A percentile compares a stretch with the other conserved stretches of the same genome.
Conservation (phyloP, 2,329 filamentous ascomycete species). For the Fusarium subtropicale region DNA sequence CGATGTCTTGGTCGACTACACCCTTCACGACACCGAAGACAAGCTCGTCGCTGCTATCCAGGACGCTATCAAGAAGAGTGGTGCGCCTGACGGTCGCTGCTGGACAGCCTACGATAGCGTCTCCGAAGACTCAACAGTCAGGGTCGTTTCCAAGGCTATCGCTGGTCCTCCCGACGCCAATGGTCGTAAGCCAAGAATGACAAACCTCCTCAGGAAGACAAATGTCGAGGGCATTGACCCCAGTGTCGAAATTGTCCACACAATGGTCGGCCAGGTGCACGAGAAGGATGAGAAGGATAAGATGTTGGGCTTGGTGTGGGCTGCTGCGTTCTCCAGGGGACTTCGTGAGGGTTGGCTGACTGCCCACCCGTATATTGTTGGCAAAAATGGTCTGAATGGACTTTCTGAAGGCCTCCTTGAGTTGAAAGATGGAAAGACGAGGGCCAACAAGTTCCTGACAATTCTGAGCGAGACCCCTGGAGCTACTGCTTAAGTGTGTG, state of each 20-base stretch:
- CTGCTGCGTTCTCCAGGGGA: conserved; percentile 4
- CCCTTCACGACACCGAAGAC: neutral
- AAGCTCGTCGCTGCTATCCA: conserved; percentile 3
- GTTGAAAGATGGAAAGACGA: neutral
- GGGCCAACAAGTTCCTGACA: conserved; percentile 15
- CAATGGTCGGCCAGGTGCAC: conserved; percentile 4
- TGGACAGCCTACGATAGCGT: conserved; percentile 15
- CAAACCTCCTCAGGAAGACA: conserved; percentile 5
- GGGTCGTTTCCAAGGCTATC: neutral
- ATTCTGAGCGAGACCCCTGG: conserved; percentile 7
- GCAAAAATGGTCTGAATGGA: neutral
- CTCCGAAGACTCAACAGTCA: neutral
- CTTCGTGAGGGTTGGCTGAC: conserved; percentile 34
- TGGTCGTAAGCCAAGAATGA: conserved; percentile 2
- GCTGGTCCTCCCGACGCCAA: conserved; percentile 3
- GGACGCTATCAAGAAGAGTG: neutral
- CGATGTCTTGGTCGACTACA: conserved; percentile 26
- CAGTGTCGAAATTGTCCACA: neutral
- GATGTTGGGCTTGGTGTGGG: neutral
- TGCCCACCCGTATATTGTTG: conserved; percentile 15
- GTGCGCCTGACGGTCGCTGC: conserved; percentile 3
- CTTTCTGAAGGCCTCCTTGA: neutral
- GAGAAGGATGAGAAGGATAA: conserved; percentile 10
- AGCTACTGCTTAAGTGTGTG: neutral
- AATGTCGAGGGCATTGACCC: neutral